Base-by-base conservation (phyloP, 306 rosid species). In the Canavalia ensiformis region DNA sequence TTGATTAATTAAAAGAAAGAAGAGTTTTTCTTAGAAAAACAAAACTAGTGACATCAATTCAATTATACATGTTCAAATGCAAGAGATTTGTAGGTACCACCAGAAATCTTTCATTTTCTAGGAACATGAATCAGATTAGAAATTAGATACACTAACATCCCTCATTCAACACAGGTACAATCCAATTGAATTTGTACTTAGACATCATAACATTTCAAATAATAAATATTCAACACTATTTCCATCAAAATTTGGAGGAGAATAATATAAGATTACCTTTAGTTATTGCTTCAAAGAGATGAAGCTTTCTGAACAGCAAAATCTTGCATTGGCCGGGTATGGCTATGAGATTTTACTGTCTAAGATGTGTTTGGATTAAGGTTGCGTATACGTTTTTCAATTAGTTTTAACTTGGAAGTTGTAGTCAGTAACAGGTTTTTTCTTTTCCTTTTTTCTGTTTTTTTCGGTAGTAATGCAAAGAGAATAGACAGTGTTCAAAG, bases 401-500 rank as follows among this genome's bases (percentile, higher is more conserved):
- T 50, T 54, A 68, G 72, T 66, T 56, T 64, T 41, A 55, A 44
- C 71, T 33, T 50, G 31, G 78, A 77, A 72, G 67, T 77, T 59
- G 77, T 79, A 77, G 72, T 67, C 57, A 63, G 70, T 39, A 69
- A 54, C 45, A 77, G 67, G 41, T 77, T 47, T 45, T 5, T 73
- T 8, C 39, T 1, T 65, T 34, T 31, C 25, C 67, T 68, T 30
- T 59, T 37, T 25, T 13, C 3, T 30, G n/a, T 68, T 66, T 35
- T 46, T 8, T 71, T 79, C n/a, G 77, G 64, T 3, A 68, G 74
- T 71, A 74, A 72, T 71, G 67, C 34, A 76, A 85, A 79, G 72
- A 84, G 82, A 82, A 57, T 7, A 77, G 66, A 82, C 82, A 59
- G 54, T 74, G 78, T 85, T 62, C 79, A 55, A 74, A 80, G 82